These are phyloP conservation scores for Mollisia scopiformis DNA, from an alignment of 2,329 filamentous ascomycete species.

Conservation along the genomic window DNA sequence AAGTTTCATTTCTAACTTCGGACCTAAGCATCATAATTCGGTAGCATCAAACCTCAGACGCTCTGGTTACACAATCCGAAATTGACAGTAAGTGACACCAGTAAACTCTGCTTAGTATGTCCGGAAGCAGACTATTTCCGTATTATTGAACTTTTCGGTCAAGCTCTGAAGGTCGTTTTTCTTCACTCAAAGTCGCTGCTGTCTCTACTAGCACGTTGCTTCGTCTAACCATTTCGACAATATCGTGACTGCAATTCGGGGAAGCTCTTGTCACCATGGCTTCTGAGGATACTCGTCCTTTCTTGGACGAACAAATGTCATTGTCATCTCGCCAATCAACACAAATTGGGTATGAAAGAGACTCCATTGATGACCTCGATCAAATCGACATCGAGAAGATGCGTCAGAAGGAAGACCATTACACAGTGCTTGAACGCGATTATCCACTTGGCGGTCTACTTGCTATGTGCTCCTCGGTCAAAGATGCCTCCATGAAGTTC, in stretches of 20 bases:
- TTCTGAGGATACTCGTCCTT: neutral
- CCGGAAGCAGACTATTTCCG: neutral
- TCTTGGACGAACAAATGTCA: neutral
- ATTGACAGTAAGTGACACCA: neutral
- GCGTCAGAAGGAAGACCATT: neutral
- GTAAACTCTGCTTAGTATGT: neutral
- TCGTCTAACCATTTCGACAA: neutral
- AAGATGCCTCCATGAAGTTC: neutral
- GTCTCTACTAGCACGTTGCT: neutral
- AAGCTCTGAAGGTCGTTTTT: neutral
- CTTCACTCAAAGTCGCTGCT: neutral
- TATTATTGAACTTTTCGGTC: neutral
- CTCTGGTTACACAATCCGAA: neutral
- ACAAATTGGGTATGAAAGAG: neutral
- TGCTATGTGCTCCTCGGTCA: neutral
- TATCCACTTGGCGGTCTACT: neutral
- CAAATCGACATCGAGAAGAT: slow-evolving; percentile 1
- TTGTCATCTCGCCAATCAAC: slow-evolving; percentile 1
- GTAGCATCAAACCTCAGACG: neutral
- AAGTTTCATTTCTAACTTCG: neutral
- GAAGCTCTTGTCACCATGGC: neutral
- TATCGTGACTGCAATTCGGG: neutral
- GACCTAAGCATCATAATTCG: neutral
- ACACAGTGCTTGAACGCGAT: neutral
- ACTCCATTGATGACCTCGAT: neutral